A percentile compares a stretch with the other conserved stretches of the same genome.
These are phyloP conservation scores for Xylariaceae sp. DNA, from an alignment of 2,329 filamentous ascomycete genomes.

Conservation along the genomic window DNA sequence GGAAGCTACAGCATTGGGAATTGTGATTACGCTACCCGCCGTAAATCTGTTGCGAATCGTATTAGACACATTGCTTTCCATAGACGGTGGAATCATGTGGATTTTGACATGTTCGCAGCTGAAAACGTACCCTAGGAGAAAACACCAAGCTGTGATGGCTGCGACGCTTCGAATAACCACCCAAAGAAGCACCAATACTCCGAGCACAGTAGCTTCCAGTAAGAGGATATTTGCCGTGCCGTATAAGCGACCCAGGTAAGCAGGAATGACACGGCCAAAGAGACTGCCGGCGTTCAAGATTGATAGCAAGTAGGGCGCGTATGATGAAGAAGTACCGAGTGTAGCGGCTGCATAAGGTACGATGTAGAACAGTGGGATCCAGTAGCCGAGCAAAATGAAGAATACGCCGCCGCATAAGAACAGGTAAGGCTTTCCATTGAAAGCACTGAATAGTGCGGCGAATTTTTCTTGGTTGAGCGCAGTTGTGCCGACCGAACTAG, in stretches of 20 bases:
- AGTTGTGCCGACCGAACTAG: not conserved
- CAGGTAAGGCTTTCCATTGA: slow-evolving; percentile 4
- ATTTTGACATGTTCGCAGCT: not conserved
- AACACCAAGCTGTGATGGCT: slow-evolving; percentile 5
- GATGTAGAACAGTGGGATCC: slow-evolving; percentile 10
- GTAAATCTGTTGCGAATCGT: not conserved
- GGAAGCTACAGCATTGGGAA: slow-evolving; percentile 6
- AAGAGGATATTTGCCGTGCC: slow-evolving; percentile 9
- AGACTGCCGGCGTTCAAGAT: slow-evolving; percentile 9
- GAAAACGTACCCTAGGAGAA: slow-evolving; percentile 5
- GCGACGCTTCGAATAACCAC: not conserved
- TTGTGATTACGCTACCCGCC: slow-evolving; percentile 9
- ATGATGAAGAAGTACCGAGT: not conserved
- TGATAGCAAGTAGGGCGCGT: slow-evolving; percentile 3
- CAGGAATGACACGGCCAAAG: slow-evolving; percentile 10
- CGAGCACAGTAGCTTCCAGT: not conserved
- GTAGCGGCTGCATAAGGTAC: slow-evolving; percentile 7
- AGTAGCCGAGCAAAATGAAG: slow-evolving; percentile 6
- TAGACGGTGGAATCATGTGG: not conserved
- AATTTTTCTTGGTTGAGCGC: not conserved
- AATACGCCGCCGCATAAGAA: slow-evolving; percentile 6
- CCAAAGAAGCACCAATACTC: slow-evolving; percentile 4
- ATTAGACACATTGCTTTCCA: not conserved
- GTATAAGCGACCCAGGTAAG: not conserved
- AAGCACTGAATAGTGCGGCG: not conserved